Percentiles rank a stretch among this genome's conserved stretches.
These are phyloP conservation scores for Curvularia sp. DNA, from an alignment of 2,329 filamentous ascomycete species.

Conservation along the genomic window DNA sequence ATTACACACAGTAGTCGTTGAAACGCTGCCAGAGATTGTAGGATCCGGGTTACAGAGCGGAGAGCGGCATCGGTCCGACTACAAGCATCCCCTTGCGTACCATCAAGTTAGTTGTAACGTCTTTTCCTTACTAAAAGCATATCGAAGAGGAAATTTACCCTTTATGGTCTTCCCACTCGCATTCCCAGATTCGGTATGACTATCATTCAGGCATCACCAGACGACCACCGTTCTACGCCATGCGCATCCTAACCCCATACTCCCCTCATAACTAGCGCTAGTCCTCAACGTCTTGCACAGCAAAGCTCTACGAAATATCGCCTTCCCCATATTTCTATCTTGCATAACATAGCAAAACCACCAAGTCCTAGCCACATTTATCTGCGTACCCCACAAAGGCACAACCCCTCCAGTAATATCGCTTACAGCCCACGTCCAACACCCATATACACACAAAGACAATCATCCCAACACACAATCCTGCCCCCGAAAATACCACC, in stretches of 20 bases:
- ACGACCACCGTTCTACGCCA: background rate
- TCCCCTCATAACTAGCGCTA: background rate
- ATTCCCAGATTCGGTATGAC: background rate
- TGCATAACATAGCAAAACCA: background rate
- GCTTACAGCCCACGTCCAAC: background rate
- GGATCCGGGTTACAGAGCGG: too few relatives aligned
- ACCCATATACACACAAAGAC: background rate
- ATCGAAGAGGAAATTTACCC: background rate
- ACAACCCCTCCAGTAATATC: background rate
- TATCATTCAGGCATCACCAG: background rate
- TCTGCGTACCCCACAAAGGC: background rate
- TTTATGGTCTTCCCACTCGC: background rate
- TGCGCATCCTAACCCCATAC: background rate
- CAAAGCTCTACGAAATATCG: background rate
- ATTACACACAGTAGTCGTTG: background rate
- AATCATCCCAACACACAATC: background rate
- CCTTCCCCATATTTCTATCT: background rate
- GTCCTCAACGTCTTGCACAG: background rate
- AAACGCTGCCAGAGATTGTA: background rate
- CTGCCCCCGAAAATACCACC: background rate
- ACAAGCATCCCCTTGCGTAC: background rate
- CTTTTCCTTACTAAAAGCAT: background rate
- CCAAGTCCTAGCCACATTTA: background rate
- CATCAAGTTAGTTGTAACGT: background rate
- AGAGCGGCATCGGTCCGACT: background rate